A percentile compares a stretch with the other conserved stretches of the same genome.
phyloP scores from a whole-genome alignment of 2,329 filamentous ascomycete species.

The Beauveria brongniartii region DNA sequence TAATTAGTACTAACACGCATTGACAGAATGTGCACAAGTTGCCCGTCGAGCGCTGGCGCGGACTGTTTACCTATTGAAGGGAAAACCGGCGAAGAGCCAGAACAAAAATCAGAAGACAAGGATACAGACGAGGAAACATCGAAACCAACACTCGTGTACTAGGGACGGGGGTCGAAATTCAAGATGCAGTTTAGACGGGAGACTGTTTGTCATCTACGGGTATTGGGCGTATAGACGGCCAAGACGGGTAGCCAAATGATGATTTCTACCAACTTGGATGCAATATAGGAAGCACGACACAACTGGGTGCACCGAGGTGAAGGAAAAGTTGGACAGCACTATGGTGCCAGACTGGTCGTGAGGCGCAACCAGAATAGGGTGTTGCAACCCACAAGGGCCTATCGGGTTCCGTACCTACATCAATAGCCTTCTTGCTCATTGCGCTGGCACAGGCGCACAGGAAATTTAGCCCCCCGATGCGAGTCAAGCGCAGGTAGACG shows the following conservation, averaged over 20 bases:
- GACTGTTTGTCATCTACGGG: background rate
- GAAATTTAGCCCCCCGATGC: background rate
- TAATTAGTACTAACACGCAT: too few relatives aligned
- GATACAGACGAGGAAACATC: too few relatives aligned
- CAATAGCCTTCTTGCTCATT: background rate
- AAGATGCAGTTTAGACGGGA: too few relatives aligned
- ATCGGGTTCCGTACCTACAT: background rate
- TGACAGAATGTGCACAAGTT: too few relatives aligned
- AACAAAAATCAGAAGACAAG: too few relatives aligned
- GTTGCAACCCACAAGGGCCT: background rate
- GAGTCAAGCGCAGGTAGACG: too few relatives aligned
- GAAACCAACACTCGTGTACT: too few relatives aligned
- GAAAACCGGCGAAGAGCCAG: too few relatives aligned
- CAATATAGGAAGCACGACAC: background rate
- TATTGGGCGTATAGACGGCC: background rate
- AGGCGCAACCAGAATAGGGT: background rate
- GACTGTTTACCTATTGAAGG: too few relatives aligned
- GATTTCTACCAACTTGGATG: background rate
- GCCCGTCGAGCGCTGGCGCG: too few relatives aligned
- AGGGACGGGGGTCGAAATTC: too few relatives aligned
- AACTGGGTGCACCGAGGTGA: background rate
- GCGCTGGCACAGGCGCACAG: background rate
- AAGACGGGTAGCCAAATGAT: background rate
- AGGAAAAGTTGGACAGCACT: background rate
- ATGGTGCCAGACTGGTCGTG: background rate